A percentile compares a stretch with the other conserved stretches of the same genome.
Conservation (phyloP, 257 asterid genomes). For the Forsythia viridissima region DNA sequence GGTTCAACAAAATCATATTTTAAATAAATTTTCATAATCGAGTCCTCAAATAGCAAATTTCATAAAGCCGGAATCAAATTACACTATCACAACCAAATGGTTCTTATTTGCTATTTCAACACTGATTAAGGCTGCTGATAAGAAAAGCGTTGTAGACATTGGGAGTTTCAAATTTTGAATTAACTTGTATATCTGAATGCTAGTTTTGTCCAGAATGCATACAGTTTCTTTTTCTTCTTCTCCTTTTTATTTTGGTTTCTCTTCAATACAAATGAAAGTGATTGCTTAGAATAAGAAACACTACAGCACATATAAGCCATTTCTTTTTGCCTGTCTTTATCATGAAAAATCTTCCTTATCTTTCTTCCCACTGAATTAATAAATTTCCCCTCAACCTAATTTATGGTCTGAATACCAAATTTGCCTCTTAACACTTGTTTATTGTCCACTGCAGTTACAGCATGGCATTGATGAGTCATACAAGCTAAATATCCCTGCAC, state of each 20-base stretch:
- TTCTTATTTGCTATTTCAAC: not conserved
- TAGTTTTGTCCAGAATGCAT: not conserved
- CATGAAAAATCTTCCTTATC: not conserved
- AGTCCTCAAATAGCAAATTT: not conserved
- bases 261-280: not conserved
- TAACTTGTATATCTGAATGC: not conserved
- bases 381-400: not conserved
- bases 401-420: not conserved
- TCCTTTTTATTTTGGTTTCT: not conserved
- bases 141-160: not conserved
- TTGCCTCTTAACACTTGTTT: not conserved
- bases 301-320: not conserved
- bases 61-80: too few relatives aligned
- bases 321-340: not conserved
- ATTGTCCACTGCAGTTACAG: conserved; percentile 58
- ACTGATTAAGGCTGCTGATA: not conserved
- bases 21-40: not conserved
- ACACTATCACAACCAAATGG: not conserved
- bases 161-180: not conserved
- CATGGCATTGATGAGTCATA: conserved; percentile 79
- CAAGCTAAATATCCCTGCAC: conserved; percentile 51
- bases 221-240: not conserved
- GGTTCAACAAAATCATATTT: not conserved
- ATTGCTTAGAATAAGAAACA: not conserved
- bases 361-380: not conserved